Evolutionary conservation across 2,329 filamentous ascomycete species (phyloP), one percentile per base, ranked within the genome.

Genomic region (Cryoendolithus antarcticus): DNA sequence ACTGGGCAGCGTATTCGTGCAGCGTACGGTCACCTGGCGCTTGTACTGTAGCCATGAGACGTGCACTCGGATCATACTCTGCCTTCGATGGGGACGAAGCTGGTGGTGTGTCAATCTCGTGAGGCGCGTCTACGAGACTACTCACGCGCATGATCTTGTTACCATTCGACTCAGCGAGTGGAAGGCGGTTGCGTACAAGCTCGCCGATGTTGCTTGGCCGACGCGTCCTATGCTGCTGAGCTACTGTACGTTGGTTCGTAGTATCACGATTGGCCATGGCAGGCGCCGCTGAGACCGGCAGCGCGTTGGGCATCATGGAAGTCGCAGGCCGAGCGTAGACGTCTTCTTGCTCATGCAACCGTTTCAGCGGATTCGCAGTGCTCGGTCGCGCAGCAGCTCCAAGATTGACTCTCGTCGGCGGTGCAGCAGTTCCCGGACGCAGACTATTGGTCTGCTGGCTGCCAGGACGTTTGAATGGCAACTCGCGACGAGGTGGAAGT

Each of bases 1-100:
- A 51, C 34, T 64, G 63, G 30, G 53, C 50, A 2, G 58, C 58
- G 42, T 67, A 70, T 40, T 41, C 47, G 40, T 40, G 50, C 13
- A 56, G 37, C 3, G 42, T 30, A 8, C 31, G 30, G 12, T 27
- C 15, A 11, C 9, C 30, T 4, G 29, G 21, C 5, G 28, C 15
- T 27, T 9, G n/a, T 6, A 40, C 3, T n/a, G 45, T 32, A 11
- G 43, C 35, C 39, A n/a, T 19, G 19, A 19, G 13, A 6, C 8
- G 34, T n/a, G 32, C 12, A 5, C 15, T 8, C 6, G 27, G 9
- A 21, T 30, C 32, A 11, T 7, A 24, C 33, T 6, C 33, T 11
- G 30, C 30, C 30, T 11, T 38, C 19, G 3, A n/a, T 15, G 33
- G 47, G 24, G 44, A 48, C 35, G n/a, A 39, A 34, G 11, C 36